phyloP scores from a whole-genome alignment of 2,329 filamentous ascomycete species.

The Ophiostoma piceae region DNA sequence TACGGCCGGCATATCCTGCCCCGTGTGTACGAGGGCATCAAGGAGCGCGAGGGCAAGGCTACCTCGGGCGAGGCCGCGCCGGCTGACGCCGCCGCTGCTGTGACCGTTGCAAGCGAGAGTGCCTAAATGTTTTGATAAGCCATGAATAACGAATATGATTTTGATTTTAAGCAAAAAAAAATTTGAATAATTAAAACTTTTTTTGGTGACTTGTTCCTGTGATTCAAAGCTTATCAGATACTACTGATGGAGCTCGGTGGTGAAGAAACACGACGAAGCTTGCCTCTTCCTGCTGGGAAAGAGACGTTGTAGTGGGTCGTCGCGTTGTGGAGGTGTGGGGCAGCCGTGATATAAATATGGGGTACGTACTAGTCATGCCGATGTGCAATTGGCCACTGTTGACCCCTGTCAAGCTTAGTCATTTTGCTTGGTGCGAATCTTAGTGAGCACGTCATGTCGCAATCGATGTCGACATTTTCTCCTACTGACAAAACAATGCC shows the following conservation, averaged over 20 bases:
- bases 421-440: not conserved
- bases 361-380: not conserved
- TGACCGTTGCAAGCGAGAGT: not conserved
- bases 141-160: conserved; percentile 9
- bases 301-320: not conserved
- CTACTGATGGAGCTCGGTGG: not conserved
- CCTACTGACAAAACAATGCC: not conserved
- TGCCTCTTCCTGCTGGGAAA: too few species aligned
- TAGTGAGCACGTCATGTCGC: conserved; percentile 17
- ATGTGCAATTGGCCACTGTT: too few species aligned
- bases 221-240: not conserved
- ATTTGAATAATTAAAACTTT: not conserved
- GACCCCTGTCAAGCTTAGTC: not conserved
- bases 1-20: conserved; percentile 55
- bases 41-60: conserved; percentile 28
- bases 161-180: not conserved
- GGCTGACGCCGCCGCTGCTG: not conserved
- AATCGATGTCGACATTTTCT: conserved; percentile 15
- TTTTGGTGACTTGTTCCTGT: not conserved
- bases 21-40: conserved; percentile 39
- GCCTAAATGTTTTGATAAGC: not conserved
- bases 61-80: not conserved
- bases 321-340: not conserved
- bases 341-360: not conserved
- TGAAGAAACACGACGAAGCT: not conserved